Conservation (phyloP, 202 grass and related monocot genomes). For the Elaeis oleifera region DNA sequence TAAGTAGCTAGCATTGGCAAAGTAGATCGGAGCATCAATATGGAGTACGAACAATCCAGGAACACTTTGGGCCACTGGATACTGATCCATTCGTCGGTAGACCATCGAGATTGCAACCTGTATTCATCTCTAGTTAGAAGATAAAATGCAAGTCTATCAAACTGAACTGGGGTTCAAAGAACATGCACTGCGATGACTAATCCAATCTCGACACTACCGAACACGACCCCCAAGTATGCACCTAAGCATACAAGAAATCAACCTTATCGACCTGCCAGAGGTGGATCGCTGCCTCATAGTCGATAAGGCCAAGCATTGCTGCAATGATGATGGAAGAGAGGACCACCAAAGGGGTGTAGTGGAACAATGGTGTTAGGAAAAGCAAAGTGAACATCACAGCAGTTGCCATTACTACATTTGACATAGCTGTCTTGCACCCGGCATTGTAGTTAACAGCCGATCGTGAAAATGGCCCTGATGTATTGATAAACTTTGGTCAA, state of each 20-base stretch:
- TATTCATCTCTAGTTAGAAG: not conserved
- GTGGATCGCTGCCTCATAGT: conserved; percentile 56
- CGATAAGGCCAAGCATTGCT: conserved; percentile 78
- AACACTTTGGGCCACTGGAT: conserved; percentile 29
- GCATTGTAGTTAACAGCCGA: conserved; percentile 95
- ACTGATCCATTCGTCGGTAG: conserved; percentile 75
- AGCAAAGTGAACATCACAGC: conserved; percentile 74
- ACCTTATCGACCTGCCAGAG: conserved; percentile 85
- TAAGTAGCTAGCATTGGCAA: conserved; percentile 85
- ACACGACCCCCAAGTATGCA: conserved; percentile 81
- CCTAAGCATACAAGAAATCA: conserved; percentile 79
- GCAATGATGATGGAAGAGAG: conserved; percentile 81
- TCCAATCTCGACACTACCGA: conserved; percentile 72
- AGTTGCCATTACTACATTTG: conserved; percentile 73
- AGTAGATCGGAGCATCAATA: conserved; percentile 53
- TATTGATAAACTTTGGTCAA: not conserved
- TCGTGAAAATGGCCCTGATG: conserved; percentile 53
- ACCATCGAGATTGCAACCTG: conserved; percentile 53
- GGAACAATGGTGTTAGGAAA: conserved; percentile 82
- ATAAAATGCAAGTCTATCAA: no score
- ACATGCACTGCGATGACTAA: conserved; percentile 39
- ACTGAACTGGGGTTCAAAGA: no score
- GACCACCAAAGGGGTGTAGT: conserved; percentile 88
- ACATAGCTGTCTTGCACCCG: conserved; percentile 91
- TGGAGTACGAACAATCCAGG: conserved; percentile 46